Conservation (phyloP, 2,329 filamentous ascomycete genomes). For the Xylaria sp. region DNA sequence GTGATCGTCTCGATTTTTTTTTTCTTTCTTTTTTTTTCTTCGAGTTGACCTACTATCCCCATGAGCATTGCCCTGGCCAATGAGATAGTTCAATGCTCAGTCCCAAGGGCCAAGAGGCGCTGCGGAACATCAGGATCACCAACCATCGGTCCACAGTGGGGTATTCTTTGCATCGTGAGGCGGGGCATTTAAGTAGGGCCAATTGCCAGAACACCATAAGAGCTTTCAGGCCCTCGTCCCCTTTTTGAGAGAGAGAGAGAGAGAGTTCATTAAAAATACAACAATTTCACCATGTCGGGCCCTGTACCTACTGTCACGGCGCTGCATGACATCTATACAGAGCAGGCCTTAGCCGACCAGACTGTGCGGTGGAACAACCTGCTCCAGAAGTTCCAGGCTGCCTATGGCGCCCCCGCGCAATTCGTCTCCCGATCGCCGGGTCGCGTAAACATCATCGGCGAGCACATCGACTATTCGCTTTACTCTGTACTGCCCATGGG, state of each 20-base stretch:
- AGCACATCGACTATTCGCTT: conserved; percentile 98
- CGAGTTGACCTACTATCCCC: conserved; percentile 2
- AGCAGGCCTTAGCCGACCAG: conserved; percentile 69
- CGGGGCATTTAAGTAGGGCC: conserved; percentile 10
- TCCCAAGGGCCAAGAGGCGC: neutral
- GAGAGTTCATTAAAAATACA: conserved; percentile 2
- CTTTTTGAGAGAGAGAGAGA: too few species aligned
- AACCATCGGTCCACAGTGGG: conserved; percentile 9
- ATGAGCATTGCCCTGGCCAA: too few species aligned
- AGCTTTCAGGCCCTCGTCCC: neutral
- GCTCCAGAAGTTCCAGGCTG: conserved; percentile 68
- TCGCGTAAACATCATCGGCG: conserved; percentile 96
- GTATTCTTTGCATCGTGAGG: conserved; percentile 7
- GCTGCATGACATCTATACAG: conserved; percentile 81
- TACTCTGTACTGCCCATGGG: conserved; percentile 97
- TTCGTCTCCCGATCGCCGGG: conserved; percentile 91
- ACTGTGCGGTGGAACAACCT: conserved; percentile 75
- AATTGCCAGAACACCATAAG: conserved; percentile 5
- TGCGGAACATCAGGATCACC: neutral
- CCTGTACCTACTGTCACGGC: conserved; percentile 74
- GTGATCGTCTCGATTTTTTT: conserved; percentile 8
- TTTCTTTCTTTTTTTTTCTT: conserved; percentile 2
- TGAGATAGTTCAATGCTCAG: neutral
- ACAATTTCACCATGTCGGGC: conserved; percentile 50
- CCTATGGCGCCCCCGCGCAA: conserved; percentile 70